A percentile compares a stretch with the other conserved stretches of the same genome.
Conservation (phyloP, 2,329 filamentous ascomycete species). For the Neodidymelliopsis sp. region DNA sequence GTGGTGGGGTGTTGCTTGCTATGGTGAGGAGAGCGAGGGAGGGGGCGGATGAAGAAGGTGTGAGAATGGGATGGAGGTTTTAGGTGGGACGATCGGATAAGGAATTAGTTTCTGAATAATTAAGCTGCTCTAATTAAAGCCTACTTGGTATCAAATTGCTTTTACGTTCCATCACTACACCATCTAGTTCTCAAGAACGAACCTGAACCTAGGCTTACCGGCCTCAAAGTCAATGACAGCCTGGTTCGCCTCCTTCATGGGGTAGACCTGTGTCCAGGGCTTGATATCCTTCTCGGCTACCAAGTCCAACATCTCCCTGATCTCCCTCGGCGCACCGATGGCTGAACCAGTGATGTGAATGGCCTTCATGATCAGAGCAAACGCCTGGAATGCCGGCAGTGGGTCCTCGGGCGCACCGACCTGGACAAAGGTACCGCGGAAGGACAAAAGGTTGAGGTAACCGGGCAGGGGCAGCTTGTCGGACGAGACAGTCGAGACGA, state of each 20-base stretch:
- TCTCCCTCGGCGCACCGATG: constrained; percentile 34
- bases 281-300: constrained; percentile 66
- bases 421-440: constrained; percentile 69
- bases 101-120: too few species aligned
- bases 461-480: constrained; percentile 61
- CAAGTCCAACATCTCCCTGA: constrained; percentile 58
- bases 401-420: constrained; percentile 69
- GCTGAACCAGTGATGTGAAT: constrained; percentile 35
- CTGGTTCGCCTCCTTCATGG: constrained; percentile 63
- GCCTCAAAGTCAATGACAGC: constrained; percentile 64
- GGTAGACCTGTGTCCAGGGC: constrained; percentile 68
- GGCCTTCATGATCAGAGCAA: constrained; percentile 55
- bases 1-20: too few species aligned
- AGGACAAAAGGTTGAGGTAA: constrained; percentile 67
- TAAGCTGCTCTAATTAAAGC: too few species aligned
- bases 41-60: constrained; percentile 23
- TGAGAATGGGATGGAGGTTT: constrained; percentile 16
- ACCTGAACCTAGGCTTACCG: constrained; percentile 61
- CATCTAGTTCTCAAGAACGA: constrained; percentile 38
- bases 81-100: too few species aligned
- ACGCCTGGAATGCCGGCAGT: constrained; percentile 59
- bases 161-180: not conserved
- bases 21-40: constrained; percentile 34
- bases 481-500: constrained; percentile 63
- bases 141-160: constrained; percentile 2